Conservation (phyloP, 202 grass and related monocot genomes). For the Digitaria exilis region DNA sequence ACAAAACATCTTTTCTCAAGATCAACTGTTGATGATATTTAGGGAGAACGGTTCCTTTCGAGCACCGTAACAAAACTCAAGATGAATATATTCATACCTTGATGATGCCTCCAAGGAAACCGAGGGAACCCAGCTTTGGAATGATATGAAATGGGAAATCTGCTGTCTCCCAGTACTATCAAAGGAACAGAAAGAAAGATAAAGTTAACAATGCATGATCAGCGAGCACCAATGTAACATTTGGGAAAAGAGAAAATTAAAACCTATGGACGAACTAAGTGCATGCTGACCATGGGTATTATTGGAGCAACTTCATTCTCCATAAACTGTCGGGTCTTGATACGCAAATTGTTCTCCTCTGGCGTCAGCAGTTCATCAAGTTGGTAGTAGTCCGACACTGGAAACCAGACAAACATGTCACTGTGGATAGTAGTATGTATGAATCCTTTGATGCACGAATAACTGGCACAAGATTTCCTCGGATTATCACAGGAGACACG, state of each 20-base stretch:
- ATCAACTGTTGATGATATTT: too few species aligned
- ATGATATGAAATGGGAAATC: conserved; percentile 64
- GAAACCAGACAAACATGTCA: conserved; percentile 3
- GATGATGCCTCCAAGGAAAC: conserved; percentile 64
- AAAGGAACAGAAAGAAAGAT: not conserved
- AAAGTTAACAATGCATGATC: not conserved
- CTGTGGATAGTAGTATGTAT: not conserved
- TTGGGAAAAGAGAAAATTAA: not conserved
- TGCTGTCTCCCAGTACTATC: conserved; percentile 66
- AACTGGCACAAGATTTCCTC: too few species aligned
- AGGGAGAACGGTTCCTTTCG: too few species aligned
- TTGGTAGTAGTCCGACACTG: conserved; percentile 66
- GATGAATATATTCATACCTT: conserved; percentile 42
- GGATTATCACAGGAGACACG: too few species aligned
- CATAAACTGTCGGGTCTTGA: conserved; percentile 57
- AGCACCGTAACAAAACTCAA: too few species aligned
- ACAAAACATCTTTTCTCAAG: too few species aligned
- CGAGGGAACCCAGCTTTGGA: conserved; percentile 58
- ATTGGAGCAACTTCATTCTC: conserved; percentile 71
- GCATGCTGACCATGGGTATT: not conserved
- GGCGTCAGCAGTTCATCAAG: conserved; percentile 64
- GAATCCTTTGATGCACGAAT: too few species aligned
- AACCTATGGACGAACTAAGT: not conserved
- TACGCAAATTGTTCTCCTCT: conserved; percentile 49
- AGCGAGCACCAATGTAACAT: not conserved